Conservation (phyloP, 2,329 filamentous ascomycete species). For the Aspergillus fijiensis region DNA sequence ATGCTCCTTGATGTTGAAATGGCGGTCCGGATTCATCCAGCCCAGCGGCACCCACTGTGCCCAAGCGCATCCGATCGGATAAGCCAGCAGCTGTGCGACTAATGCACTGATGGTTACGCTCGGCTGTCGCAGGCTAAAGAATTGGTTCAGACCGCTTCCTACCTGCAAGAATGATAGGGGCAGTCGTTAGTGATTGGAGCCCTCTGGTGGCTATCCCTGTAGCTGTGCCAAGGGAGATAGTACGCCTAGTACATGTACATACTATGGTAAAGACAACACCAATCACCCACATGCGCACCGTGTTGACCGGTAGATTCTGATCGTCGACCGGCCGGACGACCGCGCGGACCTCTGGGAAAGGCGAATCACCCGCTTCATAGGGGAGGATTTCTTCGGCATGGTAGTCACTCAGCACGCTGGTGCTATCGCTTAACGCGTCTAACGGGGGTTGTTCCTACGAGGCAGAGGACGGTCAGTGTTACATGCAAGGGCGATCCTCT, state of each 20-base stretch:
- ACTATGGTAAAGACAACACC: slow-evolving; percentile 41
- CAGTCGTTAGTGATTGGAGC: slow-evolving; percentile 1
- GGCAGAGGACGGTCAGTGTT: background rate
- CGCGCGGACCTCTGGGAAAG: slow-evolving; percentile 40
- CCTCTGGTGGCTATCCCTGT: background rate
- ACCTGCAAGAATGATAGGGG: slow-evolving; percentile 21
- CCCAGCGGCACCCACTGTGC: slow-evolving; percentile 41
- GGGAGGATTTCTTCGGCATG: slow-evolving; percentile 35
- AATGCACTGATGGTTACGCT: slow-evolving; percentile 41
- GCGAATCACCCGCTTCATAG: slow-evolving; percentile 40
- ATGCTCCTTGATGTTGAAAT: slow-evolving; percentile 44
- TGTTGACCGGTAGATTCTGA: slow-evolving; percentile 32
- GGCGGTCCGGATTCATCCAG: slow-evolving; percentile 44
- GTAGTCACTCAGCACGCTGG: slow-evolving; percentile 30
- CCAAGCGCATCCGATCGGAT: slow-evolving; percentile 45
- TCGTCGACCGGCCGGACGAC: slow-evolving; percentile 37
- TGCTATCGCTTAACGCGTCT: slow-evolving; percentile 16
- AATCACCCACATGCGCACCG: slow-evolving; percentile 40
- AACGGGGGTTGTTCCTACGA: slow-evolving; percentile 16
- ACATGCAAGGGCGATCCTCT: background rate
- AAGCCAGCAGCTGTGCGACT: slow-evolving; percentile 47
- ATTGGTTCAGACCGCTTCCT: slow-evolving; percentile 40
- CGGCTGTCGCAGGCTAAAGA: slow-evolving; percentile 41
- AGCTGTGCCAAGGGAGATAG: background rate
- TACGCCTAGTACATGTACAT: slow-evolving; percentile 20